Conservation (phyloP, 768 basidiomycete species). For the Chalciporus sphaerocephalus region DNA sequence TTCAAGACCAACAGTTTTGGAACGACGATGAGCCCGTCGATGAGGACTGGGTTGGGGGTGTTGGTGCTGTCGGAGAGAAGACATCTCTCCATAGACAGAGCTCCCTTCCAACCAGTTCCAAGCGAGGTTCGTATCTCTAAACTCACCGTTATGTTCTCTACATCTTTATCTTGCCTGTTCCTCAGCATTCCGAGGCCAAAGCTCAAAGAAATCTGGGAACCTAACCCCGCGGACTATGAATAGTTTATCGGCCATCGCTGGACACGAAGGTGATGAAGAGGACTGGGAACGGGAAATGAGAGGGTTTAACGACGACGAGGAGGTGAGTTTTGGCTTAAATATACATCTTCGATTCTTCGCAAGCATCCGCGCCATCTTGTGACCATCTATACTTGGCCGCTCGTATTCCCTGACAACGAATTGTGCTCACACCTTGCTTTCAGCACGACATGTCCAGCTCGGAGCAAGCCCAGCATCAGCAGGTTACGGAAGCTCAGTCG, state of each 20-base stretch:
- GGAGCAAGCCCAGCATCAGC: slow-evolving; percentile 39
- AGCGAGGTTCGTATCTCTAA: slow-evolving; percentile 50
- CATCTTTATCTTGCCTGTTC: slow-evolving; percentile 14
- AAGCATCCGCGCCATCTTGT: not conserved
- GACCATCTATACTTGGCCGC: slow-evolving; percentile 5
- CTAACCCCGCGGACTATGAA: slow-evolving; percentile 71
- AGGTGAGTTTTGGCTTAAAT: slow-evolving; percentile 41
- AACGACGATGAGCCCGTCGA: slow-evolving; percentile 76
- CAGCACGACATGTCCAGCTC: slow-evolving; percentile 23
- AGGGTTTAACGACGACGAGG: slow-evolving; percentile 58
- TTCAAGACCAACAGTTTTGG: slow-evolving; percentile 53
- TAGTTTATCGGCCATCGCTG: slow-evolving; percentile 79
- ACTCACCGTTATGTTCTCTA: not conserved
- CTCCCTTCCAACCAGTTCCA: slow-evolving; percentile 77
- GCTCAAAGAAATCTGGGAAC: slow-evolving; percentile 52
- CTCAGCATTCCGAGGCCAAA: slow-evolving; percentile 49
- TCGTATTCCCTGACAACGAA: slow-evolving; percentile 12
- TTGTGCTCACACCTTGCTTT: slow-evolving; percentile 15
- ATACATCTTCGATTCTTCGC: slow-evolving; percentile 2
- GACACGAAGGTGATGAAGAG: slow-evolving; percentile 84
- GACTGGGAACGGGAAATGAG: slow-evolving; percentile 74
- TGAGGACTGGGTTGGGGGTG: slow-evolving; percentile 76
- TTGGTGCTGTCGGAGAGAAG: slow-evolving; percentile 82
- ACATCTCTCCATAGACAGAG: slow-evolving; percentile 74
- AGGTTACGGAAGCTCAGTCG: slow-evolving; percentile 46